A percentile compares a stretch with the other conserved stretches of the same genome.
Evolutionary conservation across 140 eudicot species (phyloP).

Genomic region (Cichorium intybus): DNA sequence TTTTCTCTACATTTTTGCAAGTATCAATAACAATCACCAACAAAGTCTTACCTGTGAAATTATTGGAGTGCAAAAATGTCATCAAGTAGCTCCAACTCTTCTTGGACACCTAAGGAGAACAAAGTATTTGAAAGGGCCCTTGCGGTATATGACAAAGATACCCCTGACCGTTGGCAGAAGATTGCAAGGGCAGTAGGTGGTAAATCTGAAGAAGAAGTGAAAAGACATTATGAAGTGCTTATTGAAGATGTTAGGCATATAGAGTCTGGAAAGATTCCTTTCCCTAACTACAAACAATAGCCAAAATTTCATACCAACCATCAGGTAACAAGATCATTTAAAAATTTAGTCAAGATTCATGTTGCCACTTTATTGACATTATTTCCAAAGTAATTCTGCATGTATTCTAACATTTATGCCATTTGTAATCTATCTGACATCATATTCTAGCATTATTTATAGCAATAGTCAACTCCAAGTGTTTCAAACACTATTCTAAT

Average conservation of each 20-base stretch:
- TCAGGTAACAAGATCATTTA: conserved; percentile 13
- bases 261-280: conserved; percentile 61
- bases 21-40: not conserved
- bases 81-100: conserved; percentile 37
- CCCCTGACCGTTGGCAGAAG: conserved; percentile 72
- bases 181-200: conserved; percentile 64
- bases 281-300: conserved; percentile 46
- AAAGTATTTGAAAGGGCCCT: conserved; percentile 60
- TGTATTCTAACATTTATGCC: not conserved
- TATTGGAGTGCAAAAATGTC: conserved; percentile 35
- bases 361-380: not conserved
- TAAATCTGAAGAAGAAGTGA: conserved; percentile 67
- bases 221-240: conserved; percentile 63
- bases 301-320: conserved; percentile 1
- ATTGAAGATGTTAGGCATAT: conserved; percentile 58
- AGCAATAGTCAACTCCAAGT: not conserved
- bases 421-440: not conserved
- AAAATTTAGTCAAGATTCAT: not conserved
- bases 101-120: conserved; percentile 65
- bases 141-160: conserved; percentile 50
- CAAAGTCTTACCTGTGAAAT: no score
- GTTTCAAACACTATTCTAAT: not conserved
- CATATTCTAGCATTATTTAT: not conserved
- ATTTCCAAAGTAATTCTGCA: not conserved
- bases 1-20: no score